Base-by-base conservation (phyloP, 176 grass and related monocot species). In the Elaeis guineensis region DNA sequence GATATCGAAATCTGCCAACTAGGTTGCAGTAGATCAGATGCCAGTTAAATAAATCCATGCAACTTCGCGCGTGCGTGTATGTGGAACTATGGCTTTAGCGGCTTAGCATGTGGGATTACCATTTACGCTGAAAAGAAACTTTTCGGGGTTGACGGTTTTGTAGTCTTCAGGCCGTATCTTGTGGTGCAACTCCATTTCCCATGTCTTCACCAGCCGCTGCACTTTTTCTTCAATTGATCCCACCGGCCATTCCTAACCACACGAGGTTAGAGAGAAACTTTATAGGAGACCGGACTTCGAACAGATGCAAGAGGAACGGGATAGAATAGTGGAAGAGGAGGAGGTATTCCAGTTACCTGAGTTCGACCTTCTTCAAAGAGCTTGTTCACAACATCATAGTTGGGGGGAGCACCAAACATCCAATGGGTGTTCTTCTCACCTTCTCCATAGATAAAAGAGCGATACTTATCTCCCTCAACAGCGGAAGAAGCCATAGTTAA, bases 301-400 rank as follows among this genome's bases (percentile, higher is more conserved):
- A 30, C 7, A 12, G 35, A 44, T 12, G 35, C 8, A 44, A 44
- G 35, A 14, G 11, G 35, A 44, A 44, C 9, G 8, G 35, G 11
- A 44, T 2, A 44, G 35, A 44, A 2, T 3, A 14, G 35, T 2
- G 22, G 56, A 58, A 16, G 21, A 17, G 56, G 23, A 23, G 23
- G 55, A 53, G 78, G 48, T 76, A 50, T 0, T 50, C 5, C 16
- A 57, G 14, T 62, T 67, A 85, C 82, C 62, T 82, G 50, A 3
- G 89, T 95, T 54, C 89, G 39, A 28, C 77, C 89, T 2, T 72
- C 89, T 64, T 95, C 85, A 55, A 95, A 95, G 20, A 89, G 85
- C 75, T 80, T 82, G 81, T 95, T 80, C 16, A 89, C 89, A 53
- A 58, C 0, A 66, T 83, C 85, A 67, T 78, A 95, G 62, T 80